Conservation (phyloP, 352 stramenopile species). For the Aphanomyces euteiches region DNA sequence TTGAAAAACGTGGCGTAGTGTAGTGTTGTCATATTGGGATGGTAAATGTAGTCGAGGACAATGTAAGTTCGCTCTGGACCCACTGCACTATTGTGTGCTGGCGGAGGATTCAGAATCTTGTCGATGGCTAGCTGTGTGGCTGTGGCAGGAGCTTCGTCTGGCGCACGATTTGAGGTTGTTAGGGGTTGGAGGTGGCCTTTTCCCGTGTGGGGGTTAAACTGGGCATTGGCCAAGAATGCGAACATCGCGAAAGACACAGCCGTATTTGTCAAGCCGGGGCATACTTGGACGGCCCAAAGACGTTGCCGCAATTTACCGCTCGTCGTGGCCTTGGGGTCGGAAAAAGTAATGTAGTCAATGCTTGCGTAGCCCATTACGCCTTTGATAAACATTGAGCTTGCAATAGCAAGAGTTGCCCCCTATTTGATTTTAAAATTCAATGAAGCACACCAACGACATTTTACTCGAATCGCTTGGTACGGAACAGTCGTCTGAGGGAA, state of each 20-base stretch:
- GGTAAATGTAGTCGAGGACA: conserved; percentile 69
- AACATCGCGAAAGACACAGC: conserved; percentile 68
- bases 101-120: neutral
- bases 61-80: conserved; percentile 50
- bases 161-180: neutral
- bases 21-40: conserved; percentile 76
- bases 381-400: conserved; percentile 39
- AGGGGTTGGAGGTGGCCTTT: conserved; percentile 37
- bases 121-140: neutral
- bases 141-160: neutral
- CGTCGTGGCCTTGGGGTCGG: conserved; percentile 44
- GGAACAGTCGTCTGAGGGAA: conserved; percentile 80
- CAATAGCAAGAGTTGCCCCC: conserved; percentile 53
- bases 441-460: neutral
- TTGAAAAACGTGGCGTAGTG: conserved; percentile 85
- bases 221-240: conserved; percentile 54
- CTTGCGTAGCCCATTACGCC: conserved; percentile 78
- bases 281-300: conserved; percentile 69
- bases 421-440: neutral
- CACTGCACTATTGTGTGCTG: conserved; percentile 2
- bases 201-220: conserved; percentile 40
- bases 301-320: conserved; percentile 35
- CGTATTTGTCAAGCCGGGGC: conserved; percentile 76
- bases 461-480: conserved; percentile 58
- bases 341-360: conserved; percentile 73